Evolutionary conservation across 768 basidiomycete genomes (phyloP).

Genomic region (Tulasnella sp.): DNA sequence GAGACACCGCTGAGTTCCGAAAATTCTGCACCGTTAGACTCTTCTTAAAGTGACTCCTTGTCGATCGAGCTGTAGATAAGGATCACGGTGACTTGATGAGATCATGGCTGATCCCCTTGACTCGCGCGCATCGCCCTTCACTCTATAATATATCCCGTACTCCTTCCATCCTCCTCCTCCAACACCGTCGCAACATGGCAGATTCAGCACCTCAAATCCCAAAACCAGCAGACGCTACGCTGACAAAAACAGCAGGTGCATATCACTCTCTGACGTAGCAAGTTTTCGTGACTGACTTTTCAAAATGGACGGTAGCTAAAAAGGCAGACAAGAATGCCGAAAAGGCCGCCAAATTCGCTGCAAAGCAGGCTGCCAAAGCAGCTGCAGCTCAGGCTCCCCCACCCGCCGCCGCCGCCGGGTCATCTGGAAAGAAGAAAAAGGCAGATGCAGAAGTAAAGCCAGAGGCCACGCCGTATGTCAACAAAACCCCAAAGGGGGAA

Average conservation of each 20-base stretch:
- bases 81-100: constrained; percentile 4
- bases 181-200: background rate
- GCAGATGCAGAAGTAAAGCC: constrained; percentile 70
- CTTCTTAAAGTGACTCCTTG: background rate
- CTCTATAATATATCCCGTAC: background rate
- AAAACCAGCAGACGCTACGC: background rate
- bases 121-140: background rate
- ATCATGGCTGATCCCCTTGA: constrained; percentile 4
- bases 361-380: constrained; percentile 54
- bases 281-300: background rate
- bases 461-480: constrained; percentile 68
- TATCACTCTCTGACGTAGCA: constrained; percentile 3
- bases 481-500: constrained; percentile 79
- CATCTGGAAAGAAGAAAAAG: constrained; percentile 53
- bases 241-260: constrained; percentile 39
- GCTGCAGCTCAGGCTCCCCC: constrained; percentile 33
- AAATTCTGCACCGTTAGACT: background rate
- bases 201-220: background rate
- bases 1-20: background rate
- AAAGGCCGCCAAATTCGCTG: constrained; percentile 44
- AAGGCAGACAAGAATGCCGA: constrained; percentile 75
- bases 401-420: background rate
- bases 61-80: background rate
- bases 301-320: constrained; percentile 48
- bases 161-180: background rate